Evolutionary conservation across 2,329 filamentous ascomycete genomes (phyloP), one percentile per base, ranked within the genome.

Genomic region (Pochonia chlamydosporia): DNA sequence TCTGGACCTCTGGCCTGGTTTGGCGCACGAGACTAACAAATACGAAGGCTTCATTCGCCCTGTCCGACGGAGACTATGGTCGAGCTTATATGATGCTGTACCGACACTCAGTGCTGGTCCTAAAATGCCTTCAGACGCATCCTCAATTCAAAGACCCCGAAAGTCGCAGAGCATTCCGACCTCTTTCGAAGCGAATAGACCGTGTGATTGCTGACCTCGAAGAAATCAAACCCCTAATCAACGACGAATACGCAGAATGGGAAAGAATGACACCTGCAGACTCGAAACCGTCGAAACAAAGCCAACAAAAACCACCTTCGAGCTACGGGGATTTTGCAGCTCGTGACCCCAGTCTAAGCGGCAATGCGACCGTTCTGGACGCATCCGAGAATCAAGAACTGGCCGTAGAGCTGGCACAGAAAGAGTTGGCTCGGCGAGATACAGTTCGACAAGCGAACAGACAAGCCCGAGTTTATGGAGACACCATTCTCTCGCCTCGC

Each of bases 51-150:
- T 76, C 81, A 44, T 89, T 92, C 57, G 96, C 96, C 62, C 78
- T 93, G 59, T 78, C 79, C 36, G 92, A 97, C 66, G 85, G 85
- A 59, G 91, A 96, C 66, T 82, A 89, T 54, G 82, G 90, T 57
- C 86, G 93, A 61, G 88, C 92, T 4, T 99, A 95, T 65, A 78
- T 96, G 46, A 82, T 97, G 49, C 79, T 95, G n/a, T 89, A 93
- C 63, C 84, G 93, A 56, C 90, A 95, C 68, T 89, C 89, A 9
- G 78, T 85, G 45, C 81, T 99, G n/a, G 80, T 96, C 21, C 72
- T 96, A 24, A 79, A 89, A 6, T 78, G 85, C 46, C 74, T 99
- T 8, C 76, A 80, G 0, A 76, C 72, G 2, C 93, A 97, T 57
- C 90, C 92, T 1, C 82, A 93, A 47, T 81, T 81, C 40, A 85